Evolutionary conservation across 129 eudicot genomes (phyloP).

Genomic region (Saussurea involucrata): DNA sequence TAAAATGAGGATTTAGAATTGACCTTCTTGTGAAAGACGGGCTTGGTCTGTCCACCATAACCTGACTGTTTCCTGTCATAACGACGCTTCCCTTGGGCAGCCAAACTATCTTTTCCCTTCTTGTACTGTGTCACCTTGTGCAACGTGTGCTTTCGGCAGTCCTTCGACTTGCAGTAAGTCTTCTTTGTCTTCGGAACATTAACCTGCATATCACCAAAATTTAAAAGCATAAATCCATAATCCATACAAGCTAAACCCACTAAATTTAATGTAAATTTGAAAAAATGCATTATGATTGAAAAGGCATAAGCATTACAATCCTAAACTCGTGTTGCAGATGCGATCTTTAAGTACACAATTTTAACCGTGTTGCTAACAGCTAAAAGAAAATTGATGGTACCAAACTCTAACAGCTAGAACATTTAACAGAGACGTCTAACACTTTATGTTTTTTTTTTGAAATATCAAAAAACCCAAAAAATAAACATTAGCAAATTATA

Average conservation of each 20-base stretch:
- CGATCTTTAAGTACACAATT: neutral
- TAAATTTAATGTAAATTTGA: neutral
- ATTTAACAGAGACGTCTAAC: too few species aligned
- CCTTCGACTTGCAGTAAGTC: slow-evolving; percentile 48
- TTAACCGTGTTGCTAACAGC: neutral
- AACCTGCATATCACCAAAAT: slow-evolving; percentile 8
- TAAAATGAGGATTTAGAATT: neutral
- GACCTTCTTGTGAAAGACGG: slow-evolving; percentile 48
- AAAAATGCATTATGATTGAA: neutral
- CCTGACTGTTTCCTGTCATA: slow-evolving; percentile 47
- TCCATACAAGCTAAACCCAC: neutral
- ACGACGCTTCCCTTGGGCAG: slow-evolving; percentile 47
- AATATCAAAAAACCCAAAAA: neutral
- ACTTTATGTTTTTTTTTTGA: neutral
- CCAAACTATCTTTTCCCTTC: slow-evolving; percentile 45
- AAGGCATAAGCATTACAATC: neutral
- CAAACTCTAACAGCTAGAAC: neutral
- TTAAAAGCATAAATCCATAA: neutral
- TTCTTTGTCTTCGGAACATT: slow-evolving; percentile 40
- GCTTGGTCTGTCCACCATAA: slow-evolving; percentile 49
- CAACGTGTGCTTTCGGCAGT: slow-evolving; percentile 40
- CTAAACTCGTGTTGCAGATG: neutral
- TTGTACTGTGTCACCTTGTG: slow-evolving; percentile 47
- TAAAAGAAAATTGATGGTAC: neutral
- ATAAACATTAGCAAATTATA: neutral